Evolutionary conservation across 768 basidiomycete genomes (phyloP).

Genomic region (Mycena leptocephala): DNA sequence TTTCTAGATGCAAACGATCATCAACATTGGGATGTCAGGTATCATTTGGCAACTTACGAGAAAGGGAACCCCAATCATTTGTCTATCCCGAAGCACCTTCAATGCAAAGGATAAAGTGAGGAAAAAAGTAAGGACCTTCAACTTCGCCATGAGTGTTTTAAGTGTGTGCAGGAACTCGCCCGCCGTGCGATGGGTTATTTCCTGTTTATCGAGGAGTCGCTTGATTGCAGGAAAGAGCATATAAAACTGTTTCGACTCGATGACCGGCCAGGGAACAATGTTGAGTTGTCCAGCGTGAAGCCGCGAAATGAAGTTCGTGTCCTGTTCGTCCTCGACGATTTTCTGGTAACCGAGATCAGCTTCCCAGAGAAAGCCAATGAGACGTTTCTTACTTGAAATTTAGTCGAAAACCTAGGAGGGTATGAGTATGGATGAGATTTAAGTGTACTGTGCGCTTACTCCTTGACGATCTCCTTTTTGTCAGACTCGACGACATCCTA

Average conservation of each 20-base stretch:
- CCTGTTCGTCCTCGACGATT: constrained; percentile 77
- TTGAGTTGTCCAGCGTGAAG: constrained; percentile 70
- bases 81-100: constrained; percentile 51
- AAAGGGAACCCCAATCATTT: constrained; percentile 77
- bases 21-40: too few species aligned
- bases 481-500: constrained; percentile 79
- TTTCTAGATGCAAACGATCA: constrained; percentile 52
- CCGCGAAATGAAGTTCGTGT: constrained; percentile 73
- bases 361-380: not conserved
- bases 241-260: constrained; percentile 76
- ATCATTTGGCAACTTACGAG: constrained; percentile 67
- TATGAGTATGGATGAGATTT: not conserved
- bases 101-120: not conserved
- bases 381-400: constrained; percentile 55
- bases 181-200: constrained; percentile 64
- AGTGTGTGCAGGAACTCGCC: constrained; percentile 71
- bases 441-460: constrained; percentile 56
- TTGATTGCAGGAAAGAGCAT: constrained; percentile 65
- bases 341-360: constrained; percentile 57
- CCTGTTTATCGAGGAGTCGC: constrained; percentile 63
- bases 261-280: constrained; percentile 80
- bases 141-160: constrained; percentile 78
- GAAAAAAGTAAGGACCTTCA: constrained; percentile 63
- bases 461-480: constrained; percentile 69
- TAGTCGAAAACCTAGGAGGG: constrained; percentile 64